phyloP scores from a whole-genome alignment of 1,284 basidiomycete genomes.

The Coniferiporia weirii region DNA sequence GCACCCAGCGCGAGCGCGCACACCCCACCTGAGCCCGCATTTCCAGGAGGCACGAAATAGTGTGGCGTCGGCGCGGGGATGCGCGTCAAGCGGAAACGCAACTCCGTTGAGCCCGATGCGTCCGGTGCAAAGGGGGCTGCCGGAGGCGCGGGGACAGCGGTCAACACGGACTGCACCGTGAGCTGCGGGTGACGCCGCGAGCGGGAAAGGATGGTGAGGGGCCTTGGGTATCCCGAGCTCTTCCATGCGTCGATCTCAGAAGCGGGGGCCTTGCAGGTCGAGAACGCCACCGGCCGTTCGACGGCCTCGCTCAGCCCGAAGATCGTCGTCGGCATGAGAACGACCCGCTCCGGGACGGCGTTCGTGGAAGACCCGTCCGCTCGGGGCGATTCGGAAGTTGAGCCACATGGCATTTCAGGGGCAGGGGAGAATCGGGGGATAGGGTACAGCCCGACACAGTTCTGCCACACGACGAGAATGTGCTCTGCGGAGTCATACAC shows the following conservation, averaged over 20 bases:
- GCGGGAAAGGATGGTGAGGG: constrained; percentile 15
- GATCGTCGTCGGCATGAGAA: constrained; percentile 8
- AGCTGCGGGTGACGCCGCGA: constrained; percentile 4
- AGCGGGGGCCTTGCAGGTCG: constrained; percentile 1
- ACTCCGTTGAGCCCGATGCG: not conserved
- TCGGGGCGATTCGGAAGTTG: constrained; percentile 8
- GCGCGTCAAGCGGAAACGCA: constrained; percentile 10
- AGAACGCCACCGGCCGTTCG: constrained; percentile 10
- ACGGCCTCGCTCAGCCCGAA: constrained; percentile 12
- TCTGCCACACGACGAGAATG: constrained; percentile 13
- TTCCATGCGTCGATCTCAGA: not conserved
- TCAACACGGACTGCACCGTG: constrained; percentile 10
- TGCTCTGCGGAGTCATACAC: constrained; percentile 7
- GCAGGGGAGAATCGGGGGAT: not conserved
- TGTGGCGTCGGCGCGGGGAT: constrained; percentile 5
- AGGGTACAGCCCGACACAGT: constrained; percentile 12
- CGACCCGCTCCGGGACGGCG: not conserved
- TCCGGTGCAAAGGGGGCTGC: not conserved
- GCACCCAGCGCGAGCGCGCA: constrained; percentile 3
- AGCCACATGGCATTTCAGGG: not conserved
- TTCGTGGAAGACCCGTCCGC: not conserved
- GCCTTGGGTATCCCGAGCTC: not conserved
- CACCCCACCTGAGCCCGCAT: not conserved
- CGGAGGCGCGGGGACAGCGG: not conserved
- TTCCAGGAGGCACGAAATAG: not conserved